Evolutionary conservation across 805 yeast genomes (phyloP).

Genomic region (Sugiyamaella boreocaroliniensis): DNA sequence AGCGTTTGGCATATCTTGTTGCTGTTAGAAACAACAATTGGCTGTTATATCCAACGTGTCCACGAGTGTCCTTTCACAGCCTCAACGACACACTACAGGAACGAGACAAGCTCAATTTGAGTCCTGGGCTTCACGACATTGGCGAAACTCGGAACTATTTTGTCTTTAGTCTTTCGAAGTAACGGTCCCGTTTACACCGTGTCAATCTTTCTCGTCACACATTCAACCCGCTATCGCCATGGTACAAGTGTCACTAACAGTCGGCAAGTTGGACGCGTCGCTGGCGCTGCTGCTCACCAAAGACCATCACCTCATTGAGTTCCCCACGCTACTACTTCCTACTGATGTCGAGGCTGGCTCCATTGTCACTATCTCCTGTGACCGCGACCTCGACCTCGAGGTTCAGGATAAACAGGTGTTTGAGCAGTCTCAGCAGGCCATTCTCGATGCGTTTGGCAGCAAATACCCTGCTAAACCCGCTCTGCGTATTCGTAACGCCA

Average conservation of each 20-base stretch:
- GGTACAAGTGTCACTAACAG: constrained; percentile 90
- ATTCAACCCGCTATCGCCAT: constrained; percentile 29
- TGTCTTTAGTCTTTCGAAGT: too few species aligned
- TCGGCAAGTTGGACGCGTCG: constrained; percentile 93
- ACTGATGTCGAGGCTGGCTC: constrained; percentile 89
- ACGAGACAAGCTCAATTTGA: too few species aligned
- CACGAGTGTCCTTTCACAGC: too few species aligned
- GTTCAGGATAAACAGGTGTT: constrained; percentile 51
- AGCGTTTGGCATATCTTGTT: too few species aligned
- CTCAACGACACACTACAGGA: too few species aligned
- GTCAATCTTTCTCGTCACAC: too few species aligned
- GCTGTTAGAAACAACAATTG: too few species aligned
- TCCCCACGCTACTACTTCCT: constrained; percentile 91
- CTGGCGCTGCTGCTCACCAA: constrained; percentile 82
- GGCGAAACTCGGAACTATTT: too few species aligned
- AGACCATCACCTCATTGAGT: constrained; percentile 91
- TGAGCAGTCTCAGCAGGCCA: constrained; percentile 61
- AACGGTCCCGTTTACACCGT: too few species aligned
- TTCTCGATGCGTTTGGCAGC: constrained; percentile 64
- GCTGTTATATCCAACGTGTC: too few species aligned
- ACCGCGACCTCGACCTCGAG: constrained; percentile 66
- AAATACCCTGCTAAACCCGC: constrained; percentile 65
- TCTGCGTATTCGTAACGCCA: constrained; percentile 64
- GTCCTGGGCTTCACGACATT: too few species aligned
- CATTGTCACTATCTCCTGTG: constrained; percentile 77